Percentiles rank a stretch among this genome's conserved stretches.
These are phyloP conservation scores for Trypanosoma caninum DNA, from an alignment of 208 protist species.

Conservation along the genomic window DNA sequence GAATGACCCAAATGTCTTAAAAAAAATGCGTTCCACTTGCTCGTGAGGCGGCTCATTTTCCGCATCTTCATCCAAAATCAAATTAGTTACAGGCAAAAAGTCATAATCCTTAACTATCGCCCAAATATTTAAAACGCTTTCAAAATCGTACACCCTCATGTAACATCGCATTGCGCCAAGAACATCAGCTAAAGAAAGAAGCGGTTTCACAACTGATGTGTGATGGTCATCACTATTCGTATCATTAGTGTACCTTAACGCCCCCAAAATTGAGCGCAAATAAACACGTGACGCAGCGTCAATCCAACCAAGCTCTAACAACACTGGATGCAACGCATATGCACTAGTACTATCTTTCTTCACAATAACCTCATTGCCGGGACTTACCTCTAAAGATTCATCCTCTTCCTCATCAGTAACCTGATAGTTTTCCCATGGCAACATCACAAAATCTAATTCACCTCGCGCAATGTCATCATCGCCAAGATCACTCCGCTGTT, in stretches of 20 bases:
- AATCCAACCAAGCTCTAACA: constrained; percentile 51
- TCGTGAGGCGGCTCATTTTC: neutral
- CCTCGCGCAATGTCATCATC: neutral
- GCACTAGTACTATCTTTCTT: neutral
- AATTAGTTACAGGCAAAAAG: constrained; percentile 1
- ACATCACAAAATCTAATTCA: neutral
- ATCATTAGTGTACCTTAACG: too few species aligned
- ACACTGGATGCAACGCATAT: constrained; percentile 17
- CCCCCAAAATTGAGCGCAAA: constrained; percentile 24
- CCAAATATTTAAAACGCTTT: constrained; percentile 68
- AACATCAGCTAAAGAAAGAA: constrained; percentile 19
- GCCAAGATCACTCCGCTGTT: neutral
- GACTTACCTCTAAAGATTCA: too few species aligned
- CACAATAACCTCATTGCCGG: neutral
- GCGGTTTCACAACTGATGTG: neutral
- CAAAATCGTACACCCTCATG: constrained; percentile 63
- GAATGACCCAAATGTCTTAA: neutral
- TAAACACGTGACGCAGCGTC: constrained; percentile 38
- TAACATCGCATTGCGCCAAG: constrained; percentile 74
- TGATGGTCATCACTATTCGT: neutral
- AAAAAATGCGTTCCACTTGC: neutral
- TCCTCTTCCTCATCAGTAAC: neutral
- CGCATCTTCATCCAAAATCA: neutral
- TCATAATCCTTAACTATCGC: constrained; percentile 14
- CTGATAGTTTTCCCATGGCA: constrained; percentile 4